These are phyloP conservation scores for Ilex paraguariensis DNA, from an alignment of 305 asterid species.

Conservation along the genomic window DNA sequence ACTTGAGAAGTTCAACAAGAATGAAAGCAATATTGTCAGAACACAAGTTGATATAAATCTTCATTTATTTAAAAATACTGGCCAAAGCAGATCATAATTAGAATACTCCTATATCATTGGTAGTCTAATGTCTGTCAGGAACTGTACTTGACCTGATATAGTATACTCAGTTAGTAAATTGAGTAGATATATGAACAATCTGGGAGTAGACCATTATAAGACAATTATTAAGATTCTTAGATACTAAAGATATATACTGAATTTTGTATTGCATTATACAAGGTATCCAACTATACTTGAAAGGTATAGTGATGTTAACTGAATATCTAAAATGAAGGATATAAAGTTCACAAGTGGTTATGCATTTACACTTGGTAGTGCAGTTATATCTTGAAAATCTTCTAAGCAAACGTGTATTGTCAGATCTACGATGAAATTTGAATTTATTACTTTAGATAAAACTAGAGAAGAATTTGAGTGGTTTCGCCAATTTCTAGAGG, in stretches of 20 bases:
- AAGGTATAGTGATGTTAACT: no score
- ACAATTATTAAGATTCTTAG: neutral
- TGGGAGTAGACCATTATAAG: neutral
- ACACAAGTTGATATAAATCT: neutral
- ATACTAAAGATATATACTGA: conserved; percentile 1
- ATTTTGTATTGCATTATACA: no score
- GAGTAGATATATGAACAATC: neutral
- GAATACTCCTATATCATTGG: neutral
- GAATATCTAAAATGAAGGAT: no score
- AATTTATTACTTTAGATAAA: no score
- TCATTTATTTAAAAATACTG: neutral
- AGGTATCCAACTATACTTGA: no score
- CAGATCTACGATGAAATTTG: no score
- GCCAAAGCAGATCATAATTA: neutral
- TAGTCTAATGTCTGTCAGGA: neutral
- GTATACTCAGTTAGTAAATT: neutral
- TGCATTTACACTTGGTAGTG: no score
- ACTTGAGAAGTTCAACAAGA: neutral
- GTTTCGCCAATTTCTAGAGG: no score
- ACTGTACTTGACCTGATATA: neutral
- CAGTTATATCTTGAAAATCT: no score
- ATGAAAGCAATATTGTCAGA: neutral
- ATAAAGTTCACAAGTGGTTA: no score
- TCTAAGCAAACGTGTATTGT: no score
- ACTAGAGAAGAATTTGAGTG: no score